Conservation (phyloP, 495 filamentous ascomycete species). For the Hypoxylon fragiforme region DNA sequence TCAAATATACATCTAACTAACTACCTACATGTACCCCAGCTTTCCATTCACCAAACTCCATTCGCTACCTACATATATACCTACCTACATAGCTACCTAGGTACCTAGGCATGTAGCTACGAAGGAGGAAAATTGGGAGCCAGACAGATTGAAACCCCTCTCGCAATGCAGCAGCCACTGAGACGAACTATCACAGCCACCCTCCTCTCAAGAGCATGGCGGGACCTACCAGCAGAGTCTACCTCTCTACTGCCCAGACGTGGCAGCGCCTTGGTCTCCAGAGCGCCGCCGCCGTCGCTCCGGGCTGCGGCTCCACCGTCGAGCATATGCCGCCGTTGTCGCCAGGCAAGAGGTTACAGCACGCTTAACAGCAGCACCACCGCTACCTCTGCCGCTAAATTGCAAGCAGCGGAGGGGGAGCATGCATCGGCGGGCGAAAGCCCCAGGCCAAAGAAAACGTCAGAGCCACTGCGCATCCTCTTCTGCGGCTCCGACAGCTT, state of each 20-base stretch:
- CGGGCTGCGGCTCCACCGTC: background rate
- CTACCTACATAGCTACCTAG: no score
- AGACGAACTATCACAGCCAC: slow-evolving; percentile 1
- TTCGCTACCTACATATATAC: no score
- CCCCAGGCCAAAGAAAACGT: slow-evolving; percentile 18
- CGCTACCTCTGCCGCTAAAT: background rate
- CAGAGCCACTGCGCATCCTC: slow-evolving; percentile 77
- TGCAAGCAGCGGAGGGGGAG: background rate
- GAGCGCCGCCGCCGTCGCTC: background rate
- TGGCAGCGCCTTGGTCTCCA: background rate
- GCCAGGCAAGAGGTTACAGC: slow-evolving; percentile 4
- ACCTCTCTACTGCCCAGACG: background rate
- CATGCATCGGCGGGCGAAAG: background rate
- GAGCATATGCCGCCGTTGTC: background rate
- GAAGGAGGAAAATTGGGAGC: background rate
- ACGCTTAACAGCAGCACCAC: background rate
- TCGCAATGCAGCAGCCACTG: slow-evolving; percentile 8
- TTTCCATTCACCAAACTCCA: no score
- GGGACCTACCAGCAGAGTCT: background rate
- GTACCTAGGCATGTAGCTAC: no score
- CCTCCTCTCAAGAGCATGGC: slow-evolving; percentile 1
- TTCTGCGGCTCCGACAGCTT: slow-evolving; percentile 96
- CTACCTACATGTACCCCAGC: no score
- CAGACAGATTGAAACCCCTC: background rate
- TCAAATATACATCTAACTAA: no score